Base-by-base conservation (phyloP, 2,329 filamentous ascomycete species). In the Aureobasidium sp. region DNA sequence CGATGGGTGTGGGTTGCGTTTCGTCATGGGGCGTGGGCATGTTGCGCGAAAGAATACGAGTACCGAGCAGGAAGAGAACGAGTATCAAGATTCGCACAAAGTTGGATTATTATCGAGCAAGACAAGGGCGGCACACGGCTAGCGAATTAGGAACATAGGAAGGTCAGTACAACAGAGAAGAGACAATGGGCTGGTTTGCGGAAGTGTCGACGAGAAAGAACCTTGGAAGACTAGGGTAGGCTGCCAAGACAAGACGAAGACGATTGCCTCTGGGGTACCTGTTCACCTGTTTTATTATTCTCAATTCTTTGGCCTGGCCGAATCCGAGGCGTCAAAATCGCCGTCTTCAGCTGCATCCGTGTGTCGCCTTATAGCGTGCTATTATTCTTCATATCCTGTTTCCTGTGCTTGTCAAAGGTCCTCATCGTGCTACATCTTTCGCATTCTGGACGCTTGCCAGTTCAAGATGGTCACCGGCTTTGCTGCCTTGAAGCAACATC, bases 11-110 rank as follows among this genome's bases (percentile, higher is more conserved):
- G 27, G 42, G n/a, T 10, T 37, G 30, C 21, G 49, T 56, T 45
- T 53, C 54, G 52, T 55, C 56, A 54, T 51, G 45, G 25, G 53
- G 53, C 44, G 45, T 55, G 37, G 53, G 53, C 44, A 55, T 51
- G 11, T 48, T 37, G 44, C 44, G 45, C 30, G 44, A 34, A 25
- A 7, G 16, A 17, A 37, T n/a, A n/a, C n/a, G n/a, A n/a, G n/a
- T n/a, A 27, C 22, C 11, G 12, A 8, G 24, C 45, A 50, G 34
- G 22, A 16, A 38, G n/a, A 50, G 25, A 30, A 50, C 22, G 24
- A 16, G 16, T 40, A 16, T 25, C 12, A 14, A 24, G 24, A n/a
- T 39, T 16, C 11, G 17, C 16, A 41, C 8, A 30, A 22, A 39
- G 45, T 7, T 48, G 21, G 19, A 17, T 5, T 25, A 27, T 34